Evolutionary conservation across 129 eudicot species (phyloP), one percentile per base, ranked within the genome.

Genomic region (Artemisia annua): DNA sequence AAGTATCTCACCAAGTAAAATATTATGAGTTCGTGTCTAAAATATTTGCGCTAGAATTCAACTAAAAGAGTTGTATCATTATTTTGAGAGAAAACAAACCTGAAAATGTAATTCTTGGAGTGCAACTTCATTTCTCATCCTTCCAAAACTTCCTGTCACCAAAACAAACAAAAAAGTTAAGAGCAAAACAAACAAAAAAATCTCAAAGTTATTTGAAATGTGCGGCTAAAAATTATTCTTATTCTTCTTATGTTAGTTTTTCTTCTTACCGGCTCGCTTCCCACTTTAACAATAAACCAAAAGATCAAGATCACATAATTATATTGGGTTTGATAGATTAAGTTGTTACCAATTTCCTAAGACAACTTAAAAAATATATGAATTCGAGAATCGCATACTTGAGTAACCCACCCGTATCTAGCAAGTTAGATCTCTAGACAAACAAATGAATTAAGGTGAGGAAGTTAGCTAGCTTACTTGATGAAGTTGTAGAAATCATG

Each of bases 391-490:
- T 3, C 46, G 0, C 22, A 20, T 20, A 20, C 22, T 20, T 20
- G 1, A 20, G 22, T 20, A 20, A 20, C 22, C 22, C 22, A 20
- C 22, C 22, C 22, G 22, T 20, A 20, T 20, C 0, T 20, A 20
- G 22, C 22, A 0, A 20, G 22, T 20, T 20, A 20, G 22, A 20
- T 20, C 22, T 20, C 22, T 20, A 20, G 22, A 20, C 0, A 20
- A 51, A n/a, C n/a, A 50, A 28, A 4, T 3, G n/a, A 48, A 58
- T 58, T 13, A 59, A 67, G 48, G 46, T 51, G 52, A 17, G 24
- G 13, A 28, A 12, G 28, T 65, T 30, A 50, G 44, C 44, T 20
- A 63, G 30, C 81, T 78, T 78, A 78, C 81, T 78, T 70, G 81
- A 70, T 78, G 71, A 65, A 62, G 51, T 52, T 51, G 81, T 43